A percentile compares a stretch with the other conserved stretches of the same genome.
These are phyloP conservation scores for Plectranthus barbatus DNA, from an alignment of 257 asterid species.

Conservation along the genomic window DNA sequence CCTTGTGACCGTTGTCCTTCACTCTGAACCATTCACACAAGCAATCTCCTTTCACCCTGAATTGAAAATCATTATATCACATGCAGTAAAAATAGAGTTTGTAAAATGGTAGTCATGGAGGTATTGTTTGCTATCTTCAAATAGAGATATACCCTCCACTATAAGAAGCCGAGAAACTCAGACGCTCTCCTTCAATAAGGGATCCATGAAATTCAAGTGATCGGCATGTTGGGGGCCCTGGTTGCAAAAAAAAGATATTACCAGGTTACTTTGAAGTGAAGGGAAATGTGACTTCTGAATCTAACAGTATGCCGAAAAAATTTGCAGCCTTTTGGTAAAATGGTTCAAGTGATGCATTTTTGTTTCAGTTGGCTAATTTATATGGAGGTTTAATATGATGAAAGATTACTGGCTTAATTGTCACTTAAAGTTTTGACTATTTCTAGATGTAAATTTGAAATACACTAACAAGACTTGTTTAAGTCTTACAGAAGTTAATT, in stretches of 20 bases:
- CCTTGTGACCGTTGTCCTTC: conserved; percentile 49
- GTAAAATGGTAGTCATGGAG: conserved; percentile 8
- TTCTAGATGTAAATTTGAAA: no score
- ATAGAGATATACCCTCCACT: conserved; percentile 70
- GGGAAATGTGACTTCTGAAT: background rate
- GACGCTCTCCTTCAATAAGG: conserved; percentile 64
- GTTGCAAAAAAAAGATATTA: background rate
- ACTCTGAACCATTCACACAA: conserved; percentile 73
- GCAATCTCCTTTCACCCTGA: conserved; percentile 89
- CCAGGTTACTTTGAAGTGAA: background rate
- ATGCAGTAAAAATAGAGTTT: conserved; percentile 2
- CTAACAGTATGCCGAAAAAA: background rate
- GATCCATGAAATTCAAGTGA: conserved; percentile 85
- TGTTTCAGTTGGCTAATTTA: background rate
- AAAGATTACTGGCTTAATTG: no score
- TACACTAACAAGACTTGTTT: no score
- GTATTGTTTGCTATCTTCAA: background rate
- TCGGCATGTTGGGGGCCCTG: conserved; percentile 83
- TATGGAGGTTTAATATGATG: no score
- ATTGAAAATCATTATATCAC: conserved; percentile 9
- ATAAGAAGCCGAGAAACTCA: conserved; percentile 62
- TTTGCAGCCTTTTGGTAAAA: background rate
- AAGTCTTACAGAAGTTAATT: no score
- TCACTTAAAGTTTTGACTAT: no score
- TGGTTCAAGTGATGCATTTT: background rate